A percentile compares a stretch with the other conserved stretches of the same genome.
phyloP scores from a whole-genome alignment of 495 filamentous ascomycete species.

The Evernia prunastri region DNA sequence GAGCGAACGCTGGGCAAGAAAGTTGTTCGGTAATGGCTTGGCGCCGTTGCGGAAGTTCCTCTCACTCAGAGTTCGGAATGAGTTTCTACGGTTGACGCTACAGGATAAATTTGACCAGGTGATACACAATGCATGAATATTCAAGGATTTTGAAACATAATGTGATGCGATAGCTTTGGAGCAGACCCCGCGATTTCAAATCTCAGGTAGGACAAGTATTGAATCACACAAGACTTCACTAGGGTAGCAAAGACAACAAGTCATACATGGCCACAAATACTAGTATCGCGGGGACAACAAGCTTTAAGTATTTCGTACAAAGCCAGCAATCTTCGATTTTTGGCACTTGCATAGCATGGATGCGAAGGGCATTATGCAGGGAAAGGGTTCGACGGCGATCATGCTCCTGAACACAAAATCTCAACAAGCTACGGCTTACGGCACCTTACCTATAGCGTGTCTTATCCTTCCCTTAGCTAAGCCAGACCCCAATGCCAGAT shows the following conservation, averaged over 20 bases:
- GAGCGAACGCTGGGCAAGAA: neutral
- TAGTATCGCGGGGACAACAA: neutral
- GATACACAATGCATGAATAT: neutral
- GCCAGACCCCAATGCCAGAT: neutral
- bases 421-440: constrained; percentile 14
- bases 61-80: neutral
- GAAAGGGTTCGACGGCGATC: neutral
- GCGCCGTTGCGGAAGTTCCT: neutral
- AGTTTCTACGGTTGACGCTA: neutral
- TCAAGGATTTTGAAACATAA: neutral
- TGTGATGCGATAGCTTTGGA: neutral
- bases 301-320: neutral
- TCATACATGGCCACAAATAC: neutral
- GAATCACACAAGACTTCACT: neutral
- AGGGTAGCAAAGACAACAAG: neutral
- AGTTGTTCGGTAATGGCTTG: neutral
- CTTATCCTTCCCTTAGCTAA: neutral
- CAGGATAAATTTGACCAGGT: neutral
- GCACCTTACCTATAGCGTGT: neutral
- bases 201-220: neutral
- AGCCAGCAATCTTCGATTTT: neutral
- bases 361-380: neutral
- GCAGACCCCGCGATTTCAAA: neutral
- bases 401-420: neutral
- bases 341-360: neutral